Evolutionary conservation across 306 rosid species (phyloP), one percentile per base, ranked within the genome.

Genomic region (Prunus mongolica): DNA sequence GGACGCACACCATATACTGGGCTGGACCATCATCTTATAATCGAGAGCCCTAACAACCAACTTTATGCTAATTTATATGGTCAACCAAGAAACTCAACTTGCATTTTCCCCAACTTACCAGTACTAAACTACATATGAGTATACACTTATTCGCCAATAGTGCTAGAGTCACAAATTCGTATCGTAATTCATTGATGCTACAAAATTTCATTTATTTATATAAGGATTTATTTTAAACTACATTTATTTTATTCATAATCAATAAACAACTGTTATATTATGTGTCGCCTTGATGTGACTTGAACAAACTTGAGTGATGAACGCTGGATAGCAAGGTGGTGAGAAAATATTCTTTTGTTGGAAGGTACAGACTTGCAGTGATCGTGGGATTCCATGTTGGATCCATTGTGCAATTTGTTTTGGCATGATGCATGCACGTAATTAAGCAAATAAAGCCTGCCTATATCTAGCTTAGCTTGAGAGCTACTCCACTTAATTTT

Each of bases 401-500:
- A 3, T 25, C 22, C 18, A 4, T 24, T 58, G 14, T 8, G 61
- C 61, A 55, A 6, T 22, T 58, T 24, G 64, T 27, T 34, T 34
- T 24, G 3, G 66, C 44, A 61, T 8, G 18, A 28, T 61, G 11
- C 41, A 6, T 15, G 44, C 66, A 27, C 66, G 66, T 61, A 61
- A 61, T 61, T 61, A 5, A 27, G 66, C 28, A 12, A 58, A 16
- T 16, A 51, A 51, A 16, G 56, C 52, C 15, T 12, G 15, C 52
- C 52, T 6, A 34, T 34, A 34, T 34, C 44, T 34, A 6, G 9
- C 20, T 16, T 0, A 51, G 20, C n/a, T 19, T 57, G 64, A 20
- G 41, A 62, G 20, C 68, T 19, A 63, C 3, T 73, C 73, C 74
- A 22, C 34, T 80, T 49, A 58, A 68, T 71, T 70, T 76, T 70